Base-by-base conservation (phyloP, 2,329 filamentous ascomycete genomes). In the Aspergillus calidoustus region DNA sequence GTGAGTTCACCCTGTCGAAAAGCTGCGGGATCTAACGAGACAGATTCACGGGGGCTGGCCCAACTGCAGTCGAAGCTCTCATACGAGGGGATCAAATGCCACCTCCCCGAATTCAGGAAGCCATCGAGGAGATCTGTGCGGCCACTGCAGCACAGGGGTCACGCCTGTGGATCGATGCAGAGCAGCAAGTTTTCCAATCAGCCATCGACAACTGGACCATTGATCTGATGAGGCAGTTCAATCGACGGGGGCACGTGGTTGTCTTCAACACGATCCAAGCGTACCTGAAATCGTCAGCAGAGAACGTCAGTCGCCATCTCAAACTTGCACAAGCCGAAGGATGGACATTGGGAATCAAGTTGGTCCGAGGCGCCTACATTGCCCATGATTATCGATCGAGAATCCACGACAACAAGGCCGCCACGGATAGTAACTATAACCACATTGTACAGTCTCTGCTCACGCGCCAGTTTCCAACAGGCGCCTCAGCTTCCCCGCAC, bases 321-420 rank as follows among this genome's bases (percentile, higher is more conserved):
- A 54, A 64, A 2, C 65, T 80, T 1, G 77, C 81, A 1, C 64
- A 74, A 6, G 49, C 68, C 15, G 79, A 82, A 61, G 74, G 75
- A 3, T 82, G 77, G 77, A 72, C 71, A 0, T 62, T 80, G 17
- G 80, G 74, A 0, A 73, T 82, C 54, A 82, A 82, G 64, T 71
- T 82, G 0, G 80, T 82, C 1, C 72, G 80, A 15, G 80, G 80
- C 7, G 80, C 80, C 1, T 82, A 82, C 61, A 81, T 83, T 28
- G 71, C 69, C 3, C 76, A 74, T 44, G 81, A 82, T 41, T 65
- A 66, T 7, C 64, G 77, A 15, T 57, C 66, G 1, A 62, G 68
- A 15, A 79, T 79, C 41, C 72, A 77, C 54, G 76, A 78, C 28
- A 78, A 71, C 15, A 79, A 79, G 53, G 67, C 64, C 0, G 74